A percentile compares a stretch with the other conserved stretches of the same genome.
These are phyloP conservation scores for Hansfordia pulvinata DNA, from an alignment of 2,329 filamentous ascomycete species.

Conservation along the genomic window DNA sequence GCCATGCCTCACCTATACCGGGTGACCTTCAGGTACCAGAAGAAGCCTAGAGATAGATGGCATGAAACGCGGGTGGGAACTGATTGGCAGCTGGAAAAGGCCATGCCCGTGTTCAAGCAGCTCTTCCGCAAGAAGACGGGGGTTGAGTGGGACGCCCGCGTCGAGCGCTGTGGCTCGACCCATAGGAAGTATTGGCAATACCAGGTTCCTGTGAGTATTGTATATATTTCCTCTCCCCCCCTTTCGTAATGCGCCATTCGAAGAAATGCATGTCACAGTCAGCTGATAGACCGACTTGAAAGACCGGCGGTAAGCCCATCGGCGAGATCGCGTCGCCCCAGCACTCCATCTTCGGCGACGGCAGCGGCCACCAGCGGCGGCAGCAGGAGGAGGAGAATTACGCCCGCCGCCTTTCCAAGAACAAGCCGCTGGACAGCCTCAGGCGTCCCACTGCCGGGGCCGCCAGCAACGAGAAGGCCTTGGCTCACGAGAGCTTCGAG, in stretches of 20 bases:
- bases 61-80: constrained; percentile 15
- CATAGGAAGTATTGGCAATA: constrained; percentile 17
- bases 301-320: constrained; percentile 23
- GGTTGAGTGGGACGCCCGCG: constrained; percentile 43
- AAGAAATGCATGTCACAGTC: too few species aligned
- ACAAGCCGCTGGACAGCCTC: too few species aligned
- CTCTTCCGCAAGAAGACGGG: constrained; percentile 47
- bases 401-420: too few species aligned
- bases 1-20: constrained; percentile 45
- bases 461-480: too few species aligned
- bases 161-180: constrained; percentile 19
- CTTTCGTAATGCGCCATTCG: neutral
- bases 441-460: too few species aligned
- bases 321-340: too few species aligned
- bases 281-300: too few species aligned
- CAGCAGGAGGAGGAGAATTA: neutral
- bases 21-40: constrained; percentile 38
- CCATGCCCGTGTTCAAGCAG: constrained; percentile 34
- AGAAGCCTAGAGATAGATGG: constrained; percentile 22
- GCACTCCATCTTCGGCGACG: constrained; percentile 3
- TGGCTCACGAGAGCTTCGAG: too few species aligned
- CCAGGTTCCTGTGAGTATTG: constrained; percentile 6
- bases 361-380: neutral
- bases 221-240: constrained; percentile 1
- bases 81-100: constrained; percentile 25